Evolutionary conservation across 176 grass and related monocot species (phyloP).

Genomic region (Oropetium thomaeum): DNA sequence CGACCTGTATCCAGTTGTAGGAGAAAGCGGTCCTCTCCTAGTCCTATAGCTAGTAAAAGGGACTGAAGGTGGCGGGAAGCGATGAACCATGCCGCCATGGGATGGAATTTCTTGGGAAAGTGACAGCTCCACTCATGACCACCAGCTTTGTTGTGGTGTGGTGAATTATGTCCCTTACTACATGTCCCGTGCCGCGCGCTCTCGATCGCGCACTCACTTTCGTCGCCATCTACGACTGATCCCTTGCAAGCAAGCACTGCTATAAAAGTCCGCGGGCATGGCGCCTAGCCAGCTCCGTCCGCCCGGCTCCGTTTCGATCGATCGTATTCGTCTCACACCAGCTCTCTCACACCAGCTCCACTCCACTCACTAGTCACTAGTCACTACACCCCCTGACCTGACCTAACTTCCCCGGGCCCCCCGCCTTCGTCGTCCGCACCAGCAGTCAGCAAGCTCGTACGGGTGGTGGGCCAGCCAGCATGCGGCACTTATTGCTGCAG

Average conservation of each 20-base stretch:
- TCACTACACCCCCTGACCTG: no score
- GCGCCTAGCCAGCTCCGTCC: not conserved
- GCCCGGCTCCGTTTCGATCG: not conserved
- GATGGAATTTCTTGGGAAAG: not conserved
- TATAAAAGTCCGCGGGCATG: conserved; percentile 9
- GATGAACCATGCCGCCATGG: not conserved
- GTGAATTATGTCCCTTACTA: not conserved
- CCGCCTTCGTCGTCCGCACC: not conserved
- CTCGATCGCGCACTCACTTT: no score
- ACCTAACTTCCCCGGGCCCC: not conserved
- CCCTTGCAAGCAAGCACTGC: no score
- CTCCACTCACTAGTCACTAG: not conserved
- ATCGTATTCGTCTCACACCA: not conserved
- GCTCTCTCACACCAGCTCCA: not conserved
- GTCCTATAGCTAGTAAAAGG: not conserved
- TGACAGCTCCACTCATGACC: not conserved
- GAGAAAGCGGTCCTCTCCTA: not conserved
- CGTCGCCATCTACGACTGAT: not conserved
- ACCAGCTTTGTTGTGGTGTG: not conserved
- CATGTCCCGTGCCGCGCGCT: not conserved
- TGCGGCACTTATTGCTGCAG: conserved; percentile 17
- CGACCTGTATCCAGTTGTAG: conserved; percentile 15
- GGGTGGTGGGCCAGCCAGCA: not conserved
- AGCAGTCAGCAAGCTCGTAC: not conserved
- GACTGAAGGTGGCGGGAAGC: not conserved